Evolutionary conservation across 1,284 basidiomycete species (phyloP), one percentile per base, ranked within the genome.

Genomic region (Mycena citricolor): DNA sequence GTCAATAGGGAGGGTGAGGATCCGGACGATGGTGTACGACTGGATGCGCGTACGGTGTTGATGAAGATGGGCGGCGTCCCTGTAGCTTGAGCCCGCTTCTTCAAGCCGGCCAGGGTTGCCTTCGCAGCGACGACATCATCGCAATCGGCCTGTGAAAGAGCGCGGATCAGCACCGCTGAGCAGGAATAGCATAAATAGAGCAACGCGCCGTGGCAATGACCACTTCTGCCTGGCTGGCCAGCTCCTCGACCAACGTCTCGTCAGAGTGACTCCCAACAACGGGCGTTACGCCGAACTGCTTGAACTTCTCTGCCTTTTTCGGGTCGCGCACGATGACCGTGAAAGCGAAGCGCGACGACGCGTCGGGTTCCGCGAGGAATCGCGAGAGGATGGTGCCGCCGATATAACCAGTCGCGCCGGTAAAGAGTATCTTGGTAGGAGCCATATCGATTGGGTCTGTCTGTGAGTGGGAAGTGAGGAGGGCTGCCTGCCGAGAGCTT

Each of bases 11-110:
- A 22, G 5, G 16, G 16, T 11, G 32, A 19, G 26, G 30, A 10
- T 14, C 21, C 54, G 21, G 46, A 70, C 70, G 5, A 19, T 8
- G 13, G 5, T 16, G 40, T 20, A 17, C 19, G 13, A 14, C 6
- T 19, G 23, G 19, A 3, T 24, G 4, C 26, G 19, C 47, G 32
- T 11, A 41, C 48, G 39, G 46, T 42, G 30, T 76, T 72, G 25
- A 77, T 73, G 19, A 73, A 52, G 32, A 67, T 64, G 1, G 71
- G 65, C 5, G 61, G 50, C 17, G 57, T 59, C 6, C 66, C 67
- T 16, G 64, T 61, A 6, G 54, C 57, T 13, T 61, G 55, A 41
- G 67, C 61, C 25, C 67, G 59, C 37, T 58, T 62, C 53, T 61
- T 66, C 39, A 70, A 44, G 1, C 73, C 73, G 3, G 53, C 57